phyloP scores from a whole-genome alignment of 225 moss, liverwort and hornwort species.

The Takakia lepidozioides region DNA sequence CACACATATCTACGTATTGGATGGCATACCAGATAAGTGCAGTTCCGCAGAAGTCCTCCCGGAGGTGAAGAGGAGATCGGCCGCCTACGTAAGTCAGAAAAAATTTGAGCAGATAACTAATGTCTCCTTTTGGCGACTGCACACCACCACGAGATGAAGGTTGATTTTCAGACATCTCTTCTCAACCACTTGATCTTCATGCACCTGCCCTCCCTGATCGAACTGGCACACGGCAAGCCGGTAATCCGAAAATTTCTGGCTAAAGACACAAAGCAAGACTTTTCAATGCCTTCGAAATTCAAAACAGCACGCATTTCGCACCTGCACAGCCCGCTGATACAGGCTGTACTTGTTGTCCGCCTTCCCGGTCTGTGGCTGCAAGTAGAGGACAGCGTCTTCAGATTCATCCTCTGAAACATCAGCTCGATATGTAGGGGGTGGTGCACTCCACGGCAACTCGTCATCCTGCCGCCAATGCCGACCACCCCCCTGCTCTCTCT shows the following conservation, averaged over 20 bases:
- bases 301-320: not conserved
- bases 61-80: slow-evolving; percentile 32
- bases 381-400: too few species aligned
- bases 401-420: too few species aligned
- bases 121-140: slow-evolving; percentile 45
- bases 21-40: slow-evolving; percentile 34
- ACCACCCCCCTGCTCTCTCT: too few species aligned
- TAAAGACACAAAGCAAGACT: not conserved
- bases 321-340: slow-evolving; percentile 41
- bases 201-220: not conserved
- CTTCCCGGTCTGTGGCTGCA: too few species aligned
- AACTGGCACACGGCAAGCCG: not conserved
- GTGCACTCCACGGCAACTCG: too few species aligned
- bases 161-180: not conserved
- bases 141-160: slow-evolving; percentile 7
- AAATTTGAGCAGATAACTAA: slow-evolving; percentile 47
- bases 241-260: not conserved
- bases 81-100: slow-evolving; percentile 47
- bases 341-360: slow-evolving; percentile 25
- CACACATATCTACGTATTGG: too few species aligned
- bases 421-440: too few species aligned
- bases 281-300: too few species aligned
- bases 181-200: too few species aligned
- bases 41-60: slow-evolving; percentile 57
- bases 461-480: too few species aligned